These are phyloP conservation scores for Fusarium stilboides DNA, from an alignment of 2,329 filamentous ascomycete genomes.

Conservation along the genomic window DNA sequence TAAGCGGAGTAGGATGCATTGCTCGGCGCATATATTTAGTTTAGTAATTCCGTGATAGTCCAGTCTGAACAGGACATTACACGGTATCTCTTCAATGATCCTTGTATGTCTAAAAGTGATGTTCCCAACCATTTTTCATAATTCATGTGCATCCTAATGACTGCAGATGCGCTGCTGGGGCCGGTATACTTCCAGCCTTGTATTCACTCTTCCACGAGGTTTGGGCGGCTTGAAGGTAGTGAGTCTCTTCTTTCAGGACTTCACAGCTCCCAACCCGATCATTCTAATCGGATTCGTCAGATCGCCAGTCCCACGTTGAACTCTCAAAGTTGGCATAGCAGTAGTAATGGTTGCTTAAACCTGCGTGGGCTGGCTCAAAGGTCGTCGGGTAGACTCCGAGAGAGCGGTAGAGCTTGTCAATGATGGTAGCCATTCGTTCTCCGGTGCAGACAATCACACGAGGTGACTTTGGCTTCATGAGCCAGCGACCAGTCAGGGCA, in stretches of 20 bases:
- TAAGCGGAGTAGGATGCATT: constrained; percentile 36
- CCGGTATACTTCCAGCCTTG: neutral
- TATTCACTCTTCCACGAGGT: neutral
- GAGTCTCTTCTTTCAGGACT: neutral
- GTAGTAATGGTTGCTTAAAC: constrained; percentile 84
- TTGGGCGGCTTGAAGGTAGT: neutral
- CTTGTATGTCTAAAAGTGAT: neutral
- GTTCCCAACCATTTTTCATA: neutral
- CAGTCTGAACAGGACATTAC: constrained; percentile 5
- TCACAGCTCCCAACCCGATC: neutral
- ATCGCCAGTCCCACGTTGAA: constrained; percentile 63
- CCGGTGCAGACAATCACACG: constrained; percentile 80
- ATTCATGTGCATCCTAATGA: neutral
- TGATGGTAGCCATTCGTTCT: constrained; percentile 78
- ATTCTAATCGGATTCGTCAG: constrained; percentile 30
- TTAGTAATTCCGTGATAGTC: constrained; percentile 24
- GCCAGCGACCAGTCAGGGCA: constrained; percentile 82
- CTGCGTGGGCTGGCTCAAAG: constrained; percentile 79
- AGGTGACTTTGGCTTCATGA: constrained; percentile 65
- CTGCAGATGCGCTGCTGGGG: neutral
- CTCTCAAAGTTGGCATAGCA: constrained; percentile 86
- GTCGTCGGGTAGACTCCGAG: constrained; percentile 75
- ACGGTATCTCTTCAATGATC: constrained; percentile 6
- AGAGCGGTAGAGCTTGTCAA: constrained; percentile 77
- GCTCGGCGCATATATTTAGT: constrained; percentile 40